Evolutionary conservation across 1,284 basidiomycete species (phyloP).

Genomic region (Ganoderma meredithae): DNA sequence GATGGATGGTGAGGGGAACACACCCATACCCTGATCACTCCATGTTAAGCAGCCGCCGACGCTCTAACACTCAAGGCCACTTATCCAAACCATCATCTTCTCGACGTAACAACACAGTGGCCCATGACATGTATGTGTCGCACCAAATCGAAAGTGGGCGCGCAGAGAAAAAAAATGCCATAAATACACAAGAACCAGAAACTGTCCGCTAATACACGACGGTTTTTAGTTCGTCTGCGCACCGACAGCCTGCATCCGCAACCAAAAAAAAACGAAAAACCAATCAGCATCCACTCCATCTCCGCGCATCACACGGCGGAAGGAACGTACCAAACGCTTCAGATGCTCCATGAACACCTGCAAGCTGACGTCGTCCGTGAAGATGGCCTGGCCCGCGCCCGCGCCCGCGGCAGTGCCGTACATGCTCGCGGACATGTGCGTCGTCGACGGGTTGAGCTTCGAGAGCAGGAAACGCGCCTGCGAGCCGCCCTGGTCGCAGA

Average conservation of each 20-base stretch:
- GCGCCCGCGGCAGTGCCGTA: slow-evolving; percentile 76
- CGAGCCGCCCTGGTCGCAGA: slow-evolving; percentile 97
- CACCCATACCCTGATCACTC: background rate
- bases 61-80: background rate
- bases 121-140: too few species aligned
- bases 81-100: background rate
- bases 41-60: too few species aligned
- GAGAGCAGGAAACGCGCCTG: slow-evolving; percentile 97
- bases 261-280: background rate
- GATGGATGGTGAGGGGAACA: background rate
- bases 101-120: background rate
- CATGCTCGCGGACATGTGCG: slow-evolving; percentile 93
- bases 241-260: slow-evolving; percentile 62
- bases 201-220: slow-evolving; percentile 22
- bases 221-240: slow-evolving; percentile 66
- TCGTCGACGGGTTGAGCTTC: slow-evolving; percentile 98
- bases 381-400: slow-evolving; percentile 89
- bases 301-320: background rate
- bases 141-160: background rate
- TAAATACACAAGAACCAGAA: slow-evolving; percentile 14
- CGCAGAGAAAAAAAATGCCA: slow-evolving; percentile 3
- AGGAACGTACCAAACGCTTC: slow-evolving; percentile 78
- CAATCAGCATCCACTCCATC: background rate
- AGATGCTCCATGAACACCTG: slow-evolving; percentile 97
- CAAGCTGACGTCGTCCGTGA: slow-evolving; percentile 98